Percentiles rank a stretch among this genome's conserved stretches.
These are phyloP conservation scores for Amniculicola lignicola DNA, from an alignment of 495 filamentous ascomycete species.

Conservation along the genomic window DNA sequence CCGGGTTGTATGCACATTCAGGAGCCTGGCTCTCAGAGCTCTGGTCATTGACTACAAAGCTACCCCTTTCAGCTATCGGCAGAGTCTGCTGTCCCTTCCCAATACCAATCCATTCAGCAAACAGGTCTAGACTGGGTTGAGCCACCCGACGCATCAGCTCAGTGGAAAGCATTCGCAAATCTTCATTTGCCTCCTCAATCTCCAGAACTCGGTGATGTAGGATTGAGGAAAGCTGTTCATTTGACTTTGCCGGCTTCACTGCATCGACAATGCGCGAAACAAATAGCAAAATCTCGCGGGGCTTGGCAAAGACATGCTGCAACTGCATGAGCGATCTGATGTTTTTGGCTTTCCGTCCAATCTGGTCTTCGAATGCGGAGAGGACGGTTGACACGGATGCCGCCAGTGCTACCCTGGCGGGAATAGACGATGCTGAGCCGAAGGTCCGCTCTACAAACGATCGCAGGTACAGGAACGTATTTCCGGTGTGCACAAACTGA, in stretches of 20 bases:
- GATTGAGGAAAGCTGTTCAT: conserved; percentile 66
- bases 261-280: conserved; percentile 59
- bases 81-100: conserved; percentile 52
- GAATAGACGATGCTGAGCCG: conserved; percentile 41
- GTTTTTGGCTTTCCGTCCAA: conserved; percentile 46
- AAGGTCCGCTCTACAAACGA: conserved; percentile 51
- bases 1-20: conserved; percentile 23
- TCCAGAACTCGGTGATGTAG: conserved; percentile 63
- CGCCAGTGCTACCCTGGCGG: conserved; percentile 60
- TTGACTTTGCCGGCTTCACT: conserved; percentile 53
- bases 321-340: conserved; percentile 65
- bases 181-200: conserved; percentile 59
- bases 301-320: conserved; percentile 60
- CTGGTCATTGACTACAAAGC: conserved; percentile 42
- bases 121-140: conserved; percentile 66
- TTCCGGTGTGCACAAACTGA: conserved; percentile 59
- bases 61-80: conserved; percentile 15
- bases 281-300: conserved; percentile 59
- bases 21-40: conserved; percentile 61
- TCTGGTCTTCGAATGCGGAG: conserved; percentile 53
- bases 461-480: conserved; percentile 52
- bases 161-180: conserved; percentile 58
- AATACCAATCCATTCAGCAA: conserved; percentile 77
- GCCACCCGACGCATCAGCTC: conserved; percentile 65
- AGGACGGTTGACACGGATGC: conserved; percentile 56